Conservation (phyloP, 1,284 basidiomycete genomes). For the Ceratobasidium papillatum region DNA sequence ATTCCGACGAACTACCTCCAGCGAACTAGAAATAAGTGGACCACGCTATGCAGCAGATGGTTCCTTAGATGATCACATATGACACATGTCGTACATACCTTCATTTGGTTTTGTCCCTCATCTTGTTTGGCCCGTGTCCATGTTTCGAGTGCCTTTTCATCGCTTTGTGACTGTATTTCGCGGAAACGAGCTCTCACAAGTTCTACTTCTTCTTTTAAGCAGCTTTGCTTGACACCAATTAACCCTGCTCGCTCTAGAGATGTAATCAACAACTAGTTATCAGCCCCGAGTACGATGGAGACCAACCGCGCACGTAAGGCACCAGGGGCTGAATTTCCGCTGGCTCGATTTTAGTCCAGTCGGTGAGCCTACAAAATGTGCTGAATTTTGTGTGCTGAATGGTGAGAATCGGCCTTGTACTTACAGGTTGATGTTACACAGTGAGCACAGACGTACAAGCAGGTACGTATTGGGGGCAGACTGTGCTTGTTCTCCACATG, state of each 20-base stretch:
- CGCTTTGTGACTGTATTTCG: not conserved
- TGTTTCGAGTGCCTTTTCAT: not conserved
- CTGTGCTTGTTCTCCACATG: not conserved
- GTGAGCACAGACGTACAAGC: not conserved
- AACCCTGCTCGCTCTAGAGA: not conserved
- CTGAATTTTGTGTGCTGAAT: no score
- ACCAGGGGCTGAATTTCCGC: not conserved
- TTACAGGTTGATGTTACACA: not conserved
- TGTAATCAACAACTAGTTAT: not conserved
- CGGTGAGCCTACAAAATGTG: not conserved
- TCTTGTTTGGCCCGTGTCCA: not conserved
- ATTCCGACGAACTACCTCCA: not conserved
- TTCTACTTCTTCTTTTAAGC: not conserved
- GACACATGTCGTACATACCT: not conserved
- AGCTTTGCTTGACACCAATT: not conserved
- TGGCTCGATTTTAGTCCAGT: not conserved
- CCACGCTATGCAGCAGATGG: not conserved
- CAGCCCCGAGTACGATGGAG: not conserved
- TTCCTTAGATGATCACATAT: not conserved
- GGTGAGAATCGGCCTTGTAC: not conserved
- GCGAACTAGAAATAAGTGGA: not conserved
- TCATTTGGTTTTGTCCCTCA: not conserved
- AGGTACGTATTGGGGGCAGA: not conserved
- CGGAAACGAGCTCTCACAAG: not conserved
- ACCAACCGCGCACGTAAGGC: not conserved